Evolutionary conservation across 176 grass and related monocot species (phyloP), one percentile per base, ranked within the genome.

Genomic region (Miscanthus lutarioriparius): DNA sequence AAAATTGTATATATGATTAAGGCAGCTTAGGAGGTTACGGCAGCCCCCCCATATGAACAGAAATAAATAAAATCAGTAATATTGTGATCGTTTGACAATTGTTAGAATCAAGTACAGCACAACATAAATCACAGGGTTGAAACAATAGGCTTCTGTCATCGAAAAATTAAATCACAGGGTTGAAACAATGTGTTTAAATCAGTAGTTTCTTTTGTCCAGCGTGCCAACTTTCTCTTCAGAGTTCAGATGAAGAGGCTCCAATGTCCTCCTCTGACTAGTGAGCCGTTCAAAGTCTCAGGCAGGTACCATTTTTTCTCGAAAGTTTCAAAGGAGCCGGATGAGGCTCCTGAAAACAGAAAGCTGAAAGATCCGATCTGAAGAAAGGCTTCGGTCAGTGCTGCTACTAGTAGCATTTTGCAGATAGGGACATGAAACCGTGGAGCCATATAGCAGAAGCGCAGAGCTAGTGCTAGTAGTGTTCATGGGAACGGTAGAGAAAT

Each of bases 251-350:
- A 48, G 63, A 81, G 39, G 1, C 53, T 63, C 48, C 14, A 38
- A 54, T 44, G 61, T 62, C 39, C 39, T 83, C 22, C 63, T 64
- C 80, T 87, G 89, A 90, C 80, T 40, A 59, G 17, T 2, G 72
- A 22, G 44, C 48, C 48, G 26, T 75, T 87, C 89, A 84, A 84
- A 87, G 84, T 74, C 80, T 23, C 1, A 8, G 59, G 28, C 53
- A 72, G 39, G 27, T 23, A 58, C 49, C 62, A 49, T 25, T 70
- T 79, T 80, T 86, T 75, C 89, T 87, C 23, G 13, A 68, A 61
- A 87, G 80, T 61, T 87, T 87, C 69, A 63, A 80, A 87, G 53
- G 69, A 54, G 51, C 17, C 51, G 63, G 89, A 70, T 41, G 13
- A 33, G 41, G 69, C 70, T 49, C 83, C 47, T 19, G 80, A 63